phyloP scores from a whole-genome alignment of 2,329 filamentous ascomycete genomes.

The Salinomyces thailandicus region DNA sequence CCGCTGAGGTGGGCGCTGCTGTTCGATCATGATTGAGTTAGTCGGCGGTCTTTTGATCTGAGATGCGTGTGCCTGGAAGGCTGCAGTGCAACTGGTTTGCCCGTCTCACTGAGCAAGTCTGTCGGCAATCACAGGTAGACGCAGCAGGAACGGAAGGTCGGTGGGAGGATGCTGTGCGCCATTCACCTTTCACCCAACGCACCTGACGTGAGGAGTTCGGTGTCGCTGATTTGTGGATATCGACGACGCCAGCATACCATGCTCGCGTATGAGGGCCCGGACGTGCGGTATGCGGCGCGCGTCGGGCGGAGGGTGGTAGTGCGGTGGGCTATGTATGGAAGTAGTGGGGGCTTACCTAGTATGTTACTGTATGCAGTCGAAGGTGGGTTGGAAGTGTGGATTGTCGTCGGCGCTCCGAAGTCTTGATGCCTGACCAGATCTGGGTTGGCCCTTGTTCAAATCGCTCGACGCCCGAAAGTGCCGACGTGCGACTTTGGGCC shows the following conservation, averaged over 20 bases:
- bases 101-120: not conserved
- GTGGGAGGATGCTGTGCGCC: not conserved
- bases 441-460: not conserved
- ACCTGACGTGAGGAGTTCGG: not conserved
- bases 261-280: too few relatives aligned
- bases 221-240: not conserved
- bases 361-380: too few relatives aligned
- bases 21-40: slow-evolving; percentile 5
- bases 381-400: too few relatives aligned
- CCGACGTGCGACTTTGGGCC: too few relatives aligned
- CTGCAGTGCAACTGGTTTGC: not conserved
- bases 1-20: slow-evolving; percentile 2
- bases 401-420: not conserved
- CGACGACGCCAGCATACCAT: not conserved
- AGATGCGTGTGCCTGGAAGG: slow-evolving; percentile 1
- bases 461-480: not conserved
- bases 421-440: not conserved
- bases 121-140: not conserved
- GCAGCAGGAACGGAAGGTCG: not conserved
- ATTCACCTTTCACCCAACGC: not conserved
- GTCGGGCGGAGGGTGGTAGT: not conserved
- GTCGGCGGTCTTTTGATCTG: slow-evolving; percentile 1
- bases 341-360: not conserved
- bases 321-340: not conserved
- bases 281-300: too few relatives aligned